Evolutionary conservation across 768 basidiomycete species (phyloP), one percentile per base, ranked within the genome.

Genomic region (Gautieria morchelliformis): DNA sequence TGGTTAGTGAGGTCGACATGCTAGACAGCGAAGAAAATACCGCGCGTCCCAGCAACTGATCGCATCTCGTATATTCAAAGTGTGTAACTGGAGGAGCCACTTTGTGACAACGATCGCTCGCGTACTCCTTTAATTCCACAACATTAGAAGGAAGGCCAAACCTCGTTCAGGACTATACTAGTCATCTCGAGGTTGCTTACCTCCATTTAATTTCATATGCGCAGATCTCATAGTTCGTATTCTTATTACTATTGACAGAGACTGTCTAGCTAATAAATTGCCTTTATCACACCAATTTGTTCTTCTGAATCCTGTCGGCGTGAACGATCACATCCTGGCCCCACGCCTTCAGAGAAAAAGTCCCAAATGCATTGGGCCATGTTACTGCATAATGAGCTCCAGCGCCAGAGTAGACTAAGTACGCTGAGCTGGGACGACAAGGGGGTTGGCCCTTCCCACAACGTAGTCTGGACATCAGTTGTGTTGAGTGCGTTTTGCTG

Each of bases 331-430:
- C 5, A 27, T 5, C 27, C 27, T 5, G 27, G n/a, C 33, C 33
- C 33, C 33, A 37, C 35, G 9, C 9, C 14, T 37, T 37, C 8
- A 44, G 42, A 44, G 42, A 44, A 44, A 44, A 44, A 22, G n/a
- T 2, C 22, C 17, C 5, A 17, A 5, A 49, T 35, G 53, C 53
- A 55, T 41, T 55, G 53, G 53, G 53, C 41, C 7, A 55, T 55
- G 53, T 20, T 19, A 20, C 45, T 55, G n/a, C 53, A 55, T 40
- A 55, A 55, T 55, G 53, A 55, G n/a, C 19, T 55, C 37, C 53
- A 55, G 32, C 37, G 53, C 7, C 53, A 45, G 45, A 42, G 53
- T 30, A 37, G 53, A 44, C 53, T 55, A 22, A 10, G 45, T 12
- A 4, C 53, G 17, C 19, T 55, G 30, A 55, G 4, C 40, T 55